Evolutionary conservation across 257 asterid genomes (phyloP).

Genomic region (Cinchona pubescens): DNA sequence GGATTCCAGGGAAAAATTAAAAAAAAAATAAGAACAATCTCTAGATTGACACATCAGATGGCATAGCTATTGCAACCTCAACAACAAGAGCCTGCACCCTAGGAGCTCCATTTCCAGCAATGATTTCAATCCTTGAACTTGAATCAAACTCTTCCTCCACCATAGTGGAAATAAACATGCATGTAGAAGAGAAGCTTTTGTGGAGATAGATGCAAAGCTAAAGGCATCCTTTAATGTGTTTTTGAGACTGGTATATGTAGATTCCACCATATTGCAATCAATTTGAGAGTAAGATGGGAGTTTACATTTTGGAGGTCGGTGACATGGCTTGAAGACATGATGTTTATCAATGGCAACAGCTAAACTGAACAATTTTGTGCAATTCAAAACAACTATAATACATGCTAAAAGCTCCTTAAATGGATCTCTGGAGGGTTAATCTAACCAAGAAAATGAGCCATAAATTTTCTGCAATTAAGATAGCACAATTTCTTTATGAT

Average conservation of each 20-base stretch:
- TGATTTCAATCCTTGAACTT: conserved; percentile 62
- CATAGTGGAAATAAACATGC: conserved; percentile 54
- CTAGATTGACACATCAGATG: conserved; percentile 71
- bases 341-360: conserved; percentile 77
- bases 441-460: conserved; percentile 81
- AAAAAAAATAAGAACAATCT: too few relatives aligned
- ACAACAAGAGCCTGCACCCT: conserved; percentile 64
- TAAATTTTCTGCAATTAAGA: conserved; percentile 51
- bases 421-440: conserved; percentile 50
- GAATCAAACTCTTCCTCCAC: conserved; percentile 35
- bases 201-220: conserved; percentile 53
- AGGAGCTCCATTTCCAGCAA: conserved; percentile 66
- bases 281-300: conserved; percentile 83
- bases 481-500: neutral
- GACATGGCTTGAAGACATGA: conserved; percentile 78
- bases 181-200: conserved; percentile 83
- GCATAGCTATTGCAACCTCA: conserved; percentile 86
- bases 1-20: too few relatives aligned
- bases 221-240: conserved; percentile 43
- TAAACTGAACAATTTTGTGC: conserved; percentile 69
- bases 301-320: conserved; percentile 80
- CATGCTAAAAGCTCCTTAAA: conserved; percentile 66
- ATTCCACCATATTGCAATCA: conserved; percentile 64
- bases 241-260: conserved; percentile 36
- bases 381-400: conserved; percentile 43